phyloP scores from a whole-genome alignment of 345 rosid genomes.

The Carallia pectinifolia region DNA sequence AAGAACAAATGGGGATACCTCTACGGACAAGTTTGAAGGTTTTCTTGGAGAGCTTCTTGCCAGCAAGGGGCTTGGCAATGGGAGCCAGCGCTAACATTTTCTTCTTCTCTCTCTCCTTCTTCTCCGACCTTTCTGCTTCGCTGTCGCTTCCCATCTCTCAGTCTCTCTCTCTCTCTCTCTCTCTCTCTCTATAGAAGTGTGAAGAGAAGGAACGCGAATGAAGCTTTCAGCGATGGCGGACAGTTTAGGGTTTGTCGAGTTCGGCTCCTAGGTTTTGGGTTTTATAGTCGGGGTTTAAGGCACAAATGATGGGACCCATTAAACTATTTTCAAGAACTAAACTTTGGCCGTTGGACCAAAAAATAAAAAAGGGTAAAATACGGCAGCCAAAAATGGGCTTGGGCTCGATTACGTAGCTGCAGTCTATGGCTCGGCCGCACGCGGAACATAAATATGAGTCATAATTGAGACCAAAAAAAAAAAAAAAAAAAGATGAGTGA shows the following conservation, averaged over 20 bases:
- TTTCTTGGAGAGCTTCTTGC: conserved; percentile 79
- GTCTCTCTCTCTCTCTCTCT: not conserved
- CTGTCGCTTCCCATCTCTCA: conserved; percentile 70
- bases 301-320: too few species aligned
- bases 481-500: too few species aligned
- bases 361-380: too few species aligned
- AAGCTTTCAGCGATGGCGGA: not conserved
- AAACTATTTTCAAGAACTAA: too few species aligned
- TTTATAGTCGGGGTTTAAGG: too few species aligned
- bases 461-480: too few species aligned
- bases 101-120: conserved; percentile 61
- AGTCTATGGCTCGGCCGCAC: too few species aligned
- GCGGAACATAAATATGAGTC: too few species aligned
- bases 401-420: too few species aligned
- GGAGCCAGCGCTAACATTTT: conserved; percentile 62
- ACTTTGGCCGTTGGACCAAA: too few species aligned
- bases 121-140: conserved; percentile 61
- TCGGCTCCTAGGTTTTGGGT: too few species aligned
- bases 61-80: conserved; percentile 89
- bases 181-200: not conserved
- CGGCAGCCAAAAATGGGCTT: too few species aligned
- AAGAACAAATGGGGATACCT: conserved; percentile 36
- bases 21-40: conserved; percentile 85
- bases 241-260: conserved; percentile 7
- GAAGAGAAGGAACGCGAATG: not conserved